These are phyloP conservation scores for Saccharomycopsis hybrid DNA, from an alignment of 1,139 yeast genomes.

Conservation along the genomic window DNA sequence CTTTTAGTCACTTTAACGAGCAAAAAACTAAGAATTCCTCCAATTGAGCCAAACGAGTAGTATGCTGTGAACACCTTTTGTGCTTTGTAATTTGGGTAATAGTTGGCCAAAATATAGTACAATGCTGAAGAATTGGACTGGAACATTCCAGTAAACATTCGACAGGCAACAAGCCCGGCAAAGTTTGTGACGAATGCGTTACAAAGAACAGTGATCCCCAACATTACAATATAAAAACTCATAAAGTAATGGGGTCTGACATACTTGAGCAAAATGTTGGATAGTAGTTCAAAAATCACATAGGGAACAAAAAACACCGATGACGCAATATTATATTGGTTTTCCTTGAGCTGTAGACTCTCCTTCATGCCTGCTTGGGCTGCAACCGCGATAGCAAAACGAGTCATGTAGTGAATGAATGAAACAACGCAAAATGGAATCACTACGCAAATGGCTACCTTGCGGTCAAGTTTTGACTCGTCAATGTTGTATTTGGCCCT, in stretches of 20 bases:
- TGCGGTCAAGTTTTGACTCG: slow-evolving; percentile 7
- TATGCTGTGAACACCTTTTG: slow-evolving; percentile 20
- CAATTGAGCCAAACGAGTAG: slow-evolving; percentile 17
- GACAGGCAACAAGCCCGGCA: slow-evolving; percentile 14
- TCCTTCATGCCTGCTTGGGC: slow-evolving; percentile 18
- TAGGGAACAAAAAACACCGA: slow-evolving; percentile 20
- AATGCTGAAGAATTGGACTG: slow-evolving; percentile 19
- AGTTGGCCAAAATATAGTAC: slow-evolving; percentile 20
- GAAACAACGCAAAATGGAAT: slow-evolving; percentile 19
- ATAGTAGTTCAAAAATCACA: slow-evolving; percentile 17
- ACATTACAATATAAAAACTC: slow-evolving; percentile 20
- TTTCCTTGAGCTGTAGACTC: slow-evolving; percentile 3
- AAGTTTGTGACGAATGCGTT: slow-evolving; percentile 18
- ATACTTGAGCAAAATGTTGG: slow-evolving; percentile 16
- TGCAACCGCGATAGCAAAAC: slow-evolving; percentile 19
- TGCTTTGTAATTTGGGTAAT: slow-evolving; percentile 18
- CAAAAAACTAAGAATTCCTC: slow-evolving; percentile 15
- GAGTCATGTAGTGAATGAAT: slow-evolving; percentile 19
- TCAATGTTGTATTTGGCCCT: slow-evolving; percentile 13
- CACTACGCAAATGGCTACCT: slow-evolving; percentile 15
- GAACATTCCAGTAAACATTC: slow-evolving; percentile 19
- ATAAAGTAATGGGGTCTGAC: slow-evolving; percentile 20
- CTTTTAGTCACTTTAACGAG: slow-evolving; percentile 7
- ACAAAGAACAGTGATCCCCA: slow-evolving; percentile 15
- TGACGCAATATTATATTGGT: slow-evolving; percentile 17